Conservation (phyloP, 768 basidiomycete genomes). For the Agaricus subrufescens region DNA sequence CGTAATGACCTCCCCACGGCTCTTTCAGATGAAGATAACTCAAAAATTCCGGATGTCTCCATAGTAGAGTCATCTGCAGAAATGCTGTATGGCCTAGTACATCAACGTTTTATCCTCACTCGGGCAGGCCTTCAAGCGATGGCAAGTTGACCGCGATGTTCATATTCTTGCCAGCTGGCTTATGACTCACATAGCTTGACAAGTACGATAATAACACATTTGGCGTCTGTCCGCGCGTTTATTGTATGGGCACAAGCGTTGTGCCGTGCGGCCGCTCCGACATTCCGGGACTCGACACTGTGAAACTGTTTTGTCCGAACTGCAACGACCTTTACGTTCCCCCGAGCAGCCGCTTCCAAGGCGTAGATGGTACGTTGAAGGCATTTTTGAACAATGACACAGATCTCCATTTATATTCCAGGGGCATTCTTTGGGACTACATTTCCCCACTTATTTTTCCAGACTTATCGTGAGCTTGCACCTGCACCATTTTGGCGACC, state of each 20-base stretch:
- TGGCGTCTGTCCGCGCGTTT: conserved; percentile 93
- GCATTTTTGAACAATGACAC: background rate
- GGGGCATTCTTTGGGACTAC: conserved; percentile 99
- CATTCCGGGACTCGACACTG: conserved; percentile 93
- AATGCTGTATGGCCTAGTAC: conserved; percentile 94
- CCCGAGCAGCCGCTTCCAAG: conserved; percentile 91
- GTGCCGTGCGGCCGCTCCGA: conserved; percentile 96
- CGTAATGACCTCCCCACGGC: conserved; percentile 20
- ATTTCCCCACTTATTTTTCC: conserved; percentile 97
- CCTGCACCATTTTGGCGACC: conserved; percentile 90
- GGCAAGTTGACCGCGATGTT: conserved; percentile 45
- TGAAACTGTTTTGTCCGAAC: conserved; percentile 96
- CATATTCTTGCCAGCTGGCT: conserved; percentile 10
- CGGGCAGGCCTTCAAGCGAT: conserved; percentile 91
- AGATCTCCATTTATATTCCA: conserved; percentile 25
- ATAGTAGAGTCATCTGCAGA: conserved; percentile 98
- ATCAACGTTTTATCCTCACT: conserved; percentile 96
- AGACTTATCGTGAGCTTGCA: conserved; percentile 93
- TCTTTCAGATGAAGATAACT: conserved; percentile 77
- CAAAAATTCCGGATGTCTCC: conserved; percentile 96
- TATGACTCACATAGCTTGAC: conserved; percentile 59
- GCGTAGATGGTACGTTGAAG: conserved; percentile 77
- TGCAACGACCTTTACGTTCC: conserved; percentile 97
- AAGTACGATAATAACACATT: conserved; percentile 93
- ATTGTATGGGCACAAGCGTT: conserved; percentile 83